Evolutionary conservation across 805 yeast species (phyloP), one percentile per base, ranked within the genome.

Genomic region (Candida awuae): DNA sequence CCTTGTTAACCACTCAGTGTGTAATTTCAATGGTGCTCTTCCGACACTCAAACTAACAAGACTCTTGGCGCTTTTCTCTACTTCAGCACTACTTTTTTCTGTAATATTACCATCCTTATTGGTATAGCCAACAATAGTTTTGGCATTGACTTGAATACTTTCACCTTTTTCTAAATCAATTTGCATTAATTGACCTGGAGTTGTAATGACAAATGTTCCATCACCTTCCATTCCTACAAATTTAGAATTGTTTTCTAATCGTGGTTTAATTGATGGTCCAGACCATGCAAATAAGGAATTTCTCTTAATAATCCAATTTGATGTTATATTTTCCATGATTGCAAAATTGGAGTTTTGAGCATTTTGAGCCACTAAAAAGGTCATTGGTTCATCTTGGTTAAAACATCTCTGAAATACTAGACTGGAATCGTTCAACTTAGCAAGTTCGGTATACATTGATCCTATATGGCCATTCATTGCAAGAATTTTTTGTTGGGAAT

Each of bases 201-300:
- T 65, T 18, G 63, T 55, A 16, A 71, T 43, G 4, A 69, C 67
- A 7, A 70, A 34, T 3, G 43, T 48, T 1, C 76, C 76, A 15
- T 56, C 56, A 1, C 75, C 75, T 8, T 35, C 31, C 17, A 49
- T 38, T 3, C 40, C 39, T 9, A 48, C 39, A 5, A 50, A 26
- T 18, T 47, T 46, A 1, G 42, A 36, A 15, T 14, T 14, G 23
- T 20, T 12, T 4, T 18, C 21, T 4, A 19, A 10, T 9, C 25
- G 13, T 15, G 44, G 44, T 16, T 30, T 30, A 5, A 42, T 30
- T 14, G 37, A 23, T 12, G 45, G 23, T 1, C 73, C 75, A 1
- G 70, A 56, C 76, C 76, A 71, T 6, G 75, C 73, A 10, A 70
- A 55, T 9, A 71, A 43, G 37, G 54, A 55, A 12, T 58, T 54